Evolutionary conservation across 495 filamentous ascomycete species (phyloP), one percentile per base, ranked within the genome.

Genomic region (Hamigera avellanea): DNA sequence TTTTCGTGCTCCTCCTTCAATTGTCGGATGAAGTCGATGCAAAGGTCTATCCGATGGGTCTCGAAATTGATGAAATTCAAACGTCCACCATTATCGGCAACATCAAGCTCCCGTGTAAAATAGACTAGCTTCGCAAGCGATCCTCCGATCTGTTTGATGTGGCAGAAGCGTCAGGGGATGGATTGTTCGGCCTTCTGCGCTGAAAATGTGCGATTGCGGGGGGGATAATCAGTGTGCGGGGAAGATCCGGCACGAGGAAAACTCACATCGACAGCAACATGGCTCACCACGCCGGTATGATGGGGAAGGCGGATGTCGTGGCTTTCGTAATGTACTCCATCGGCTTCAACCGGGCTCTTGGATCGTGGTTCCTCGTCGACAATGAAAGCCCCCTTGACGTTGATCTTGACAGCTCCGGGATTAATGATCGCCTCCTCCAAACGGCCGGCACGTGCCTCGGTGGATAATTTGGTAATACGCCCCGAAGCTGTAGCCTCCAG

Each of bases 41-140:
- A 91, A 19, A 87, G 78, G 42, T 89, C 83, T 45, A 96, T 93
- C 30, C 75, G 78, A 48, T 94, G 83, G 2, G 91, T 95, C 62
- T 98, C 91, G 54, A 96, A 95, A 41, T 79, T 93, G 46, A 91
- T 69, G 49, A 98, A 98, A 57, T 93, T 93, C 14, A 98, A 67
- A 16, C 91, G 80, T 17, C 93, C 93, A 28, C 91, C 91, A 30
- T 80, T 77, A 46, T 87, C 83, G 25, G 69, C 73, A 17, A 80
- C 78, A 48, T 78, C 68, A 15, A 81, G 68, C 57, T 96, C 93
- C 34, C 82, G 82, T 4, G 87, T 86, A 60, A 96, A 96, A 64
- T 95, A 98, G 33, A 98, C 89, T 12, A 96, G 69, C 64, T 98
- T 98, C 31, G 86, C 86, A 18, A 98, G 69, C 3, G 88, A 87